phyloP scores from a whole-genome alignment of 2,329 filamentous ascomycete genomes.

The Drechslerella stenobrocha region DNA sequence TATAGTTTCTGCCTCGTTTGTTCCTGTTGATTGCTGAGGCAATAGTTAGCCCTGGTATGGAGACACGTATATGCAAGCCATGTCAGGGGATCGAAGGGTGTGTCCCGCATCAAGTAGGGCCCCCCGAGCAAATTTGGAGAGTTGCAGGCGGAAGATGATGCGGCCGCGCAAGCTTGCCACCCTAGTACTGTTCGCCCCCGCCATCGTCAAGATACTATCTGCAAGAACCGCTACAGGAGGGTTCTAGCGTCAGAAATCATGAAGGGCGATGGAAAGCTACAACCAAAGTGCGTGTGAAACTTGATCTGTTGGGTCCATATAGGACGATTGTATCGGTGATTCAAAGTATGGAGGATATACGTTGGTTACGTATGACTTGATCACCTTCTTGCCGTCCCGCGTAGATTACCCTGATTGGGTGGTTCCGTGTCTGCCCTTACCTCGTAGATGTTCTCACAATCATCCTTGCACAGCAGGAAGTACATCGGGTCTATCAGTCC shows the following conservation, averaged over 20 bases:
- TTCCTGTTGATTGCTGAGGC: slow-evolving; percentile 24
- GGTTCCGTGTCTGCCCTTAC: slow-evolving; percentile 56
- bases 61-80: background rate
- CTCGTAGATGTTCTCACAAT: slow-evolving; percentile 61
- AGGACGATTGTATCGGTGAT: slow-evolving; percentile 49
- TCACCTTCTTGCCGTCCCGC: slow-evolving; percentile 48
- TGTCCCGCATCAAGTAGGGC: slow-evolving; percentile 53
- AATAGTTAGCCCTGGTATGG: slow-evolving; percentile 9
- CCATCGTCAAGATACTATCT: slow-evolving; percentile 5
- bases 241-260: slow-evolving; percentile 22
- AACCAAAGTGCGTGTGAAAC: slow-evolving; percentile 31
- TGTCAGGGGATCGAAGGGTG: slow-evolving; percentile 4
- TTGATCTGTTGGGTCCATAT: slow-evolving; percentile 33
- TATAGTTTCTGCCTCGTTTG: slow-evolving; percentile 31
- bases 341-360: slow-evolving; percentile 39
- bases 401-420: slow-evolving; percentile 15
- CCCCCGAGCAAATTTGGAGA: slow-evolving; percentile 52
- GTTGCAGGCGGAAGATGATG: slow-evolving; percentile 47
- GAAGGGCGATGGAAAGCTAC: slow-evolving; percentile 11
- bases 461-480: slow-evolving; percentile 69
- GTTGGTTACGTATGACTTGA: slow-evolving; percentile 40
- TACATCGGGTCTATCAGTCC: slow-evolving; percentile 81
- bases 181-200: slow-evolving; percentile 19
- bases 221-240: slow-evolving; percentile 25
- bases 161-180: slow-evolving; percentile 36